Evolutionary conservation across 1,139 yeast genomes (phyloP).

Genomic region (Hansenula sp.): DNA sequence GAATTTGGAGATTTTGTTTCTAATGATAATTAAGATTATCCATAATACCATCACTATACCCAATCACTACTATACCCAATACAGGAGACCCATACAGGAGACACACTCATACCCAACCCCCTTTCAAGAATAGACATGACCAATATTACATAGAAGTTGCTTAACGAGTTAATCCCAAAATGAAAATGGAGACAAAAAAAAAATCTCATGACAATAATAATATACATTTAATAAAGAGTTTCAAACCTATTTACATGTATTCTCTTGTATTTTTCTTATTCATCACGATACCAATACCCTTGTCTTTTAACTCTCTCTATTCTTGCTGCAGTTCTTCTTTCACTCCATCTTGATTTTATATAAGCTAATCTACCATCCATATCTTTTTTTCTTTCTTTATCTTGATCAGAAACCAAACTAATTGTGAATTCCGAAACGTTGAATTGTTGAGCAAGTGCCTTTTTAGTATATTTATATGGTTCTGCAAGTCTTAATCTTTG

Average conservation of each 20-base stretch:
- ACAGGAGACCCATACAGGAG: too few relatives aligned
- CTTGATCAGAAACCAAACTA: slow-evolving; percentile 44
- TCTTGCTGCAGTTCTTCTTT: slow-evolving; percentile 54
- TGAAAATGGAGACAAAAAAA: too few relatives aligned
- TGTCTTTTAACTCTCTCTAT: slow-evolving; percentile 49
- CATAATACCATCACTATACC: too few relatives aligned
- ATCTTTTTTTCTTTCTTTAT: slow-evolving; percentile 33
- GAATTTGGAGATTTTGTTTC: slow-evolving; percentile 41
- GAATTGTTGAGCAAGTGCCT: slow-evolving; percentile 62
- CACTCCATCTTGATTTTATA: slow-evolving; percentile 46
- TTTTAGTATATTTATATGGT: slow-evolving; percentile 64
- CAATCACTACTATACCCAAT: too few relatives aligned
- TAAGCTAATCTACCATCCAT: slow-evolving; percentile 39
- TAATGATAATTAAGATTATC: slow-evolving; percentile 8
- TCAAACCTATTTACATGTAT: slow-evolving; percentile 3
- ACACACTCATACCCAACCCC: too few relatives aligned
- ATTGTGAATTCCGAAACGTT: slow-evolving; percentile 51
- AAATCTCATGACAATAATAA: slow-evolving; percentile 1
- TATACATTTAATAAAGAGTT: neutral
- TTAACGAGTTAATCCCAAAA: too few relatives aligned
- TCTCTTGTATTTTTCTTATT: slow-evolving; percentile 21
- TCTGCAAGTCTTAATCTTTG: slow-evolving; percentile 54
- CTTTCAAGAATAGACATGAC: too few relatives aligned
- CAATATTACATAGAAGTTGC: slow-evolving; percentile 5
- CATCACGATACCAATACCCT: slow-evolving; percentile 58